Evolutionary conservation across 1,284 basidiomycete species (phyloP).

Genomic region (Puccinia triticina): DNA sequence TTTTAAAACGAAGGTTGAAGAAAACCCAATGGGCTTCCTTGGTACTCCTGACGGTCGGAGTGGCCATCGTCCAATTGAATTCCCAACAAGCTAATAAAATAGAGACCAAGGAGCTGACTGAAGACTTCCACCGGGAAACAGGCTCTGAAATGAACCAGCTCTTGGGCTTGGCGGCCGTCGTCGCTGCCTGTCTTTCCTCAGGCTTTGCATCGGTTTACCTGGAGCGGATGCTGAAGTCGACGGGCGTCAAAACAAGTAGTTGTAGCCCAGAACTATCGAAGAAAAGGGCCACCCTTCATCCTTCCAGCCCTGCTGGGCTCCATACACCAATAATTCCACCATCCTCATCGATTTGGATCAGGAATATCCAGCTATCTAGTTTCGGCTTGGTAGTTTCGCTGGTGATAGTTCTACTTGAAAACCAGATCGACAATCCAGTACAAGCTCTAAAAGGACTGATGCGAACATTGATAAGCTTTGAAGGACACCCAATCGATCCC

Average conservation of each 20-base stretch:
- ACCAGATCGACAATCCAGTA: constrained; percentile 53
- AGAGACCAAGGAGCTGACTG: neutral
- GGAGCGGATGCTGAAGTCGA: constrained; percentile 60
- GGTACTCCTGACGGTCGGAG: constrained; percentile 59
- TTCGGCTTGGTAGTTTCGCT: constrained; percentile 59
- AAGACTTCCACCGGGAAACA: neutral
- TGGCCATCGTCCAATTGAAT: constrained; percentile 60
- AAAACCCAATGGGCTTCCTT: constrained; percentile 60
- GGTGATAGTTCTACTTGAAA: constrained; percentile 57
- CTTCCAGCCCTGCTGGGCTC: constrained; percentile 27
- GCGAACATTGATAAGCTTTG: constrained; percentile 51
- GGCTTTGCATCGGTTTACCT: constrained; percentile 61
- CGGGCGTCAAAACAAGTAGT: neutral
- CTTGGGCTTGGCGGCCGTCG: constrained; percentile 59
- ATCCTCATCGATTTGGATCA: constrained; percentile 59
- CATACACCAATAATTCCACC: constrained; percentile 45
- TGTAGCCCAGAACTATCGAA: constrained; percentile 14
- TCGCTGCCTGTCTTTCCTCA: constrained; percentile 60
- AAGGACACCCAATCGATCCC: constrained; percentile 21
- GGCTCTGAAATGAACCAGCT: constrained; percentile 57
- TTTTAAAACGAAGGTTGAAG: constrained; percentile 59
- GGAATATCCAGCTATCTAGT: constrained; percentile 61
- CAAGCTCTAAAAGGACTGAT: constrained; percentile 22
- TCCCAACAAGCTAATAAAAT: constrained; percentile 28
- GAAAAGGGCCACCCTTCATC: constrained; percentile 50